Base-by-base conservation (phyloP, 1,284 basidiomycete species). In the Irpex sp. region DNA sequence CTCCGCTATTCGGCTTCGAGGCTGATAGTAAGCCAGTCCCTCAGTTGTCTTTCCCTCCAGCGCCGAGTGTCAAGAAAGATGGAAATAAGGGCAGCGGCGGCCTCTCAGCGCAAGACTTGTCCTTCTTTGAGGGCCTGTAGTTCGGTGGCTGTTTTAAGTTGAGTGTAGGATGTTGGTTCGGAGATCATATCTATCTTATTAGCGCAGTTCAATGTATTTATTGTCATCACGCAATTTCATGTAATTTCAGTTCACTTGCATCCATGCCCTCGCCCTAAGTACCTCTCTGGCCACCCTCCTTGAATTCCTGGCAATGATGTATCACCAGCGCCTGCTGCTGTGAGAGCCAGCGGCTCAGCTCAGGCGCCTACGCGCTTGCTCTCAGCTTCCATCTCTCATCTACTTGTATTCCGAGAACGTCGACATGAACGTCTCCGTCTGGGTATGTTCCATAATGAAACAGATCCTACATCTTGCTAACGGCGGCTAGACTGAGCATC, bases 41-140 rank as follows among this genome's bases (percentile, higher is more conserved):
- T 31, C 53, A 4, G 39, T 15, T 43, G 15, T 43, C 26, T 55
- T 31, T 55, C 9, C 15, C 53, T 33, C 53, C 53, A 1, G 9
- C 33, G 3, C 53, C 17, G 8, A 51, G 21, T 46, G 26, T 49
- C 61, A 36, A 43, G 33, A 35, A n/a, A 58, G 26, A 56, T 39
- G 39, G 76, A 74, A 3, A 79, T n/a, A 46, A 66, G 63, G 59
- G 61, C 51, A 1, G 39, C 15, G 65, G 84, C 6, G 84, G 84
- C 5, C 71, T 90, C 56, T 86, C 85, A 3, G 87, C 88, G 6
- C 87, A 89, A 72, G 89, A 90, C 77, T 71, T 90, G 62, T 88
- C 85, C n/a, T 90, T 90, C 69, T 90, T 90, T 68, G 89, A 90
- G 72, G 84, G 87, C 19, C 68, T 88, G 51, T 89, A 58, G 11